These are phyloP conservation scores for Odonthalia washingtoniensis DNA, from an alignment of 31 red algal genomes.

Conservation along the genomic window DNA sequence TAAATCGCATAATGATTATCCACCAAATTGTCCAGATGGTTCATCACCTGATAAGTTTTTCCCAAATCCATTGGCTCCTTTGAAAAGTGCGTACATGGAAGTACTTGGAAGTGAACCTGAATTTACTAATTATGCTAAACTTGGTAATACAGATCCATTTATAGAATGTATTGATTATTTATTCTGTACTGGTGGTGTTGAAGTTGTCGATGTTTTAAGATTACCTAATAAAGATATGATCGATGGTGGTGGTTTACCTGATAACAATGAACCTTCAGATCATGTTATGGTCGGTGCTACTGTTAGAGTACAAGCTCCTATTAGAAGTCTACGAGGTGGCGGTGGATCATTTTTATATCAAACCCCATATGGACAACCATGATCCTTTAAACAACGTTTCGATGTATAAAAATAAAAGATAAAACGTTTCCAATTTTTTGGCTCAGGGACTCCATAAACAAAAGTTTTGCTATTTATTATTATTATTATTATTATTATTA, in stretches of 20 bases:
- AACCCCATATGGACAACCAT: too few species aligned
- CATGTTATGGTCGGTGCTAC: conserved; percentile 85
- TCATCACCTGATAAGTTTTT: conserved; percentile 61
- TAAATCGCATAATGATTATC: conserved; percentile 60
- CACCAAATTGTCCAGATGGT: conserved; percentile 60
- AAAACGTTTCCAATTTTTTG: too few species aligned
- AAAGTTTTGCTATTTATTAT: too few species aligned
- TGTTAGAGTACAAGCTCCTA: conserved; percentile 66
- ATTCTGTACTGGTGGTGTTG: conserved; percentile 70
- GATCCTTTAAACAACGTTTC: neutral
- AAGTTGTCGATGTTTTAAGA: conserved; percentile 76
- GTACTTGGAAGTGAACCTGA: conserved; percentile 82
- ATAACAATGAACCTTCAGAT: conserved; percentile 75
- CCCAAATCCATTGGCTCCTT: conserved; percentile 58
- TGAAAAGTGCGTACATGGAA: conserved; percentile 82
- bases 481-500: too few species aligned
- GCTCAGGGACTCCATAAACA: neutral
- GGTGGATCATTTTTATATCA: too few species aligned
- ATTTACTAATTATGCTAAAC: conserved; percentile 86
- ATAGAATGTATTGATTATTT: conserved; percentile 90
- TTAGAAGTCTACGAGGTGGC: too few species aligned
- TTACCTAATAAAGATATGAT: conserved; percentile 69
- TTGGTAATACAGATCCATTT: conserved; percentile 63
- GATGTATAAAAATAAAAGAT: too few species aligned
- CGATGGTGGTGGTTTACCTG: conserved; percentile 59